phyloP scores from a whole-genome alignment of 257 asterid species.

The Solanum arcanum region DNA sequence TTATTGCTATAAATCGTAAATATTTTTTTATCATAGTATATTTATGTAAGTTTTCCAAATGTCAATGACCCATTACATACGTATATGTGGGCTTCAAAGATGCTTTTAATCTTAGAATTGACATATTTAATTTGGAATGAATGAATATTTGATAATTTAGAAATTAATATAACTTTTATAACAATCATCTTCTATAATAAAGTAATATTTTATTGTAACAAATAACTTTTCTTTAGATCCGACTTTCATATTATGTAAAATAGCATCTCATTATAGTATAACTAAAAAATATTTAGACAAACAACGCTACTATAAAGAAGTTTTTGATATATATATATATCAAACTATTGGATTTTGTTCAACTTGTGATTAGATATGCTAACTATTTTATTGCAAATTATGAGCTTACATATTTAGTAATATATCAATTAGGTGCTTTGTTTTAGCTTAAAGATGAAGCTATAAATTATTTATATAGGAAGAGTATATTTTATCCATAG shows the following conservation, averaged over 20 bases:
- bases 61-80: neutral
- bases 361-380: neutral
- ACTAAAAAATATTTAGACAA: neutral
- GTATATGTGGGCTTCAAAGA: neutral
- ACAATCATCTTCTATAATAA: neutral
- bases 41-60: too few relatives aligned
- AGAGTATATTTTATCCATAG: neutral
- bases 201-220: neutral
- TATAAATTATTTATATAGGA: neutral
- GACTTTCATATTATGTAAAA: neutral
- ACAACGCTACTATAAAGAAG: neutral
- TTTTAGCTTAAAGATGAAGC: neutral
- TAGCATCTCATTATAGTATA: neutral
- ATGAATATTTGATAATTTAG: neutral
- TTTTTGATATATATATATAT: neutral
- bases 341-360: neutral
- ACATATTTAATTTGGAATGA: neutral
- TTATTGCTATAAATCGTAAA: too few relatives aligned
- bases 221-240: neutral
- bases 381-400: neutral
- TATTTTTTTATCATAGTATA: too few relatives aligned
- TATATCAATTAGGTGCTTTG: neutral
- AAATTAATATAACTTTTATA: neutral
- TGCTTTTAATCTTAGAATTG: neutral
- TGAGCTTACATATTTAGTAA: neutral